phyloP scores from a whole-genome alignment of 495 filamentous ascomycete genomes.

The Trypethelium eluteriae region DNA sequence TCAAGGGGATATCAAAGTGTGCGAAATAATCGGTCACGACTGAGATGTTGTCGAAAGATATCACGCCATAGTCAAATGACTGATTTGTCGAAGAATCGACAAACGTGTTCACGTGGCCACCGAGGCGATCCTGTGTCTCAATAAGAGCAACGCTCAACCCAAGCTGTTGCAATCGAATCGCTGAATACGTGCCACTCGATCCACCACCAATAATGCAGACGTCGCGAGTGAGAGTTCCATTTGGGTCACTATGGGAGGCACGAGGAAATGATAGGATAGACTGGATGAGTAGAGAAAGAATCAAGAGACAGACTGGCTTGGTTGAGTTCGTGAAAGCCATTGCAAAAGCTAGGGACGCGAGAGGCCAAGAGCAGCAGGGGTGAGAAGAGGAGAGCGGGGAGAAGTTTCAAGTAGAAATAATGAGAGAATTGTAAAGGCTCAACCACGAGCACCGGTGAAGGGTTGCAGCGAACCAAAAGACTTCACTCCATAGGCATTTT shows the following conservation, averaged over 20 bases:
- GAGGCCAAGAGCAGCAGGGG: too few relatives aligned
- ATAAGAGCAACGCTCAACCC: slow-evolving; percentile 41
- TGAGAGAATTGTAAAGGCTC: too few relatives aligned
- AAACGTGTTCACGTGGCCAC: slow-evolving; percentile 42
- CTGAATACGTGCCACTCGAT: slow-evolving; percentile 42
- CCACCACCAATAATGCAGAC: slow-evolving; percentile 46
- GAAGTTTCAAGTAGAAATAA: too few relatives aligned
- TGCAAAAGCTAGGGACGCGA: too few relatives aligned
- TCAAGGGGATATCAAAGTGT: slow-evolving; percentile 33
- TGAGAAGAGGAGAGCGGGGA: too few relatives aligned
- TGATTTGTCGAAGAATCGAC: slow-evolving; percentile 37
- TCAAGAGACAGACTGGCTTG: too few relatives aligned
- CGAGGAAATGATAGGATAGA: too few relatives aligned
- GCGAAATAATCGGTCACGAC: slow-evolving; percentile 36
- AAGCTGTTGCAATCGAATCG: slow-evolving; percentile 39
- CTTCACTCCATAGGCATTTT: too few relatives aligned
- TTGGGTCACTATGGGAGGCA: background rate
- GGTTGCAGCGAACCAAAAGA: too few relatives aligned
- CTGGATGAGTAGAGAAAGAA: too few relatives aligned
- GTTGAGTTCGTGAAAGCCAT: too few relatives aligned
- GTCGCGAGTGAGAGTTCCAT: slow-evolving; percentile 28
- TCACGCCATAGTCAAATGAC: slow-evolving; percentile 43
- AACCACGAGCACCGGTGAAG: too few relatives aligned
- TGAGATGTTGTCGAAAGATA: slow-evolving; percentile 35
- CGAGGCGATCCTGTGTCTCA: slow-evolving; percentile 38